These are phyloP conservation scores for Penicillium steckii DNA, from an alignment of 495 filamentous ascomycete genomes.

Conservation along the genomic window DNA sequence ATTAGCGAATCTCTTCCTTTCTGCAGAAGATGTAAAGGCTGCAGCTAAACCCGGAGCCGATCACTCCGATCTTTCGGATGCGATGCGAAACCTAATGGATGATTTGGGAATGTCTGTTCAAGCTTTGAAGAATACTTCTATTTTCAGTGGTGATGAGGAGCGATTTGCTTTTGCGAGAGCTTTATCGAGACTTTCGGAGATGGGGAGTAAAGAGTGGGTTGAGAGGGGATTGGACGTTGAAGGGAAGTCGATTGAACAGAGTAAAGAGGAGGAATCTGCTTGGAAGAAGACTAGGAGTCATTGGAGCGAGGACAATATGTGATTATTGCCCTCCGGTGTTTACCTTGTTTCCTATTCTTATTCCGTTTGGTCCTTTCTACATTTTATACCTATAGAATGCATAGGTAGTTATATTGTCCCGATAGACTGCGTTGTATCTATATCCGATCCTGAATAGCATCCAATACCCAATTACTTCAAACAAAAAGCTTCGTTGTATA, in stretches of 20 bases:
- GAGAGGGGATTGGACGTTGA: slow-evolving; percentile 83
- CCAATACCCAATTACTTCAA: too few species aligned
- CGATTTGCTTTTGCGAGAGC: slow-evolving; percentile 93
- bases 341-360: too few species aligned
- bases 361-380: too few species aligned
- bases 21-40: slow-evolving; percentile 66
- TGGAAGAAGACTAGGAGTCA: slow-evolving; percentile 65
- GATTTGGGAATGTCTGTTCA: slow-evolving; percentile 85
- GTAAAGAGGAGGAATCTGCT: slow-evolving; percentile 59
- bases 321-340: too few species aligned
- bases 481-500: too few species aligned
- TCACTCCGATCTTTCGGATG: slow-evolving; percentile 66
- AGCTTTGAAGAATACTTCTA: slow-evolving; percentile 76
- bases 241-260: slow-evolving; percentile 40
- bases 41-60: slow-evolving; percentile 37
- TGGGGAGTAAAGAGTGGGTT: slow-evolving; percentile 94
- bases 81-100: slow-evolving; percentile 91
- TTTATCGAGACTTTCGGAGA: slow-evolving; percentile 79
- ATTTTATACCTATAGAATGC: too few species aligned
- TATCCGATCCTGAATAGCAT: too few species aligned
- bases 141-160: slow-evolving; percentile 96
- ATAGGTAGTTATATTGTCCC: too few species aligned
- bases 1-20: slow-evolving; percentile 82
- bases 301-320: slow-evolving; percentile 77
- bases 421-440: too few species aligned